A percentile compares a stretch with the other conserved stretches of the same genome.
These are phyloP conservation scores for Globisporangium takayamanum DNA, from an alignment of 352 stramenopile genomes.

Conservation along the genomic window DNA sequence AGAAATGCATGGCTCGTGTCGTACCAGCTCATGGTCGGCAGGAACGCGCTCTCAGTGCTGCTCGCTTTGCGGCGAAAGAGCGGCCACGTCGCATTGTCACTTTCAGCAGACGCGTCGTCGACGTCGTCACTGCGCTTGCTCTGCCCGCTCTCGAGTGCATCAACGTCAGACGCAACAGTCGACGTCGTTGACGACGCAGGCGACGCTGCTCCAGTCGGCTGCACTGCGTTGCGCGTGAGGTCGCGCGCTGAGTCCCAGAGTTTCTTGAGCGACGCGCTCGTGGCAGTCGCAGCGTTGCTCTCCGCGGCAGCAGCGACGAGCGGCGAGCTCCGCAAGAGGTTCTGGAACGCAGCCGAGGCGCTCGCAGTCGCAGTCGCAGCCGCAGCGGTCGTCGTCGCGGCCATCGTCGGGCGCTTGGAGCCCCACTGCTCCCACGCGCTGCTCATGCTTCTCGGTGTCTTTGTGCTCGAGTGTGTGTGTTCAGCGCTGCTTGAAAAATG, in stretches of 20 bases:
- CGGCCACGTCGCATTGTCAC: conserved; percentile 28
- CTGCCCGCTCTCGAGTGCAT: conserved; percentile 46
- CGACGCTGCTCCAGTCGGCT: not conserved
- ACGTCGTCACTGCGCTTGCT: not conserved
- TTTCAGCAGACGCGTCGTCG: conserved; percentile 10
- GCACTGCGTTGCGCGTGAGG: conserved; percentile 32
- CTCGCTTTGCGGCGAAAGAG: conserved; percentile 37
- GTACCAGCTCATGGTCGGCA: conserved; percentile 59
- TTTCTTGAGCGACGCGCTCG: conserved; percentile 41
- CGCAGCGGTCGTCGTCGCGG: conserved; percentile 22
- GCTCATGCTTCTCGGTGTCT: conserved; percentile 7
- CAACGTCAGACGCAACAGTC: conserved; percentile 14
- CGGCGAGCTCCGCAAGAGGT: conserved; percentile 36
- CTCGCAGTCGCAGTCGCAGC: conserved; percentile 18
- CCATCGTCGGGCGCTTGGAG: conserved; percentile 32
- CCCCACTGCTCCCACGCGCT: conserved; percentile 75
- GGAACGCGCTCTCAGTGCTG: conserved; percentile 19
- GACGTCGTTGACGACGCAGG: conserved; percentile 3
- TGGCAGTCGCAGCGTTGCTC: not conserved
- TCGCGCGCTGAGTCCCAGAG: conserved; percentile 60
- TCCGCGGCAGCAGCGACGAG: conserved; percentile 31
- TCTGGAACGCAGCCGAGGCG: conserved; percentile 34
- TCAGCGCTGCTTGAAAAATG: not conserved
- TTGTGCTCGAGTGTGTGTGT: not conserved
- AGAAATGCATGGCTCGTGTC: not conserved